These are phyloP conservation scores for Tetrahymena elliotti DNA, from an alignment of 73 alveolate genomes.

Conservation along the genomic window DNA sequence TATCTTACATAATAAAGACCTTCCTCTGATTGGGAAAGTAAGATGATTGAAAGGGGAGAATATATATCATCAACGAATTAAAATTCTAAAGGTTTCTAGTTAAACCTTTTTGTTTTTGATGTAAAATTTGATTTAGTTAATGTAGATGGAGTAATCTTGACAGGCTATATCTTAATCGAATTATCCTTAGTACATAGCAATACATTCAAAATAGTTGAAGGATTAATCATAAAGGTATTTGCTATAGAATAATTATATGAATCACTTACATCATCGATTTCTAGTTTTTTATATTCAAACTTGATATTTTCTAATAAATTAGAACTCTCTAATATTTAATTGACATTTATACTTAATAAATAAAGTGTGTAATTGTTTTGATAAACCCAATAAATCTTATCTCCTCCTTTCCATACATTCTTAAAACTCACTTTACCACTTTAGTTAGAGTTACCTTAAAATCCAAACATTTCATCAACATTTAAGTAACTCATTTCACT, in stretches of 20 bases:
- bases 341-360: not conserved
- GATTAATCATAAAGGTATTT: not conserved
- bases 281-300: not conserved
- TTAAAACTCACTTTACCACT: not conserved
- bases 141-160: not conserved
- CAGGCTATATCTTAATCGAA: not conserved
- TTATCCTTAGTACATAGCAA: not conserved
- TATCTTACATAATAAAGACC: not conserved
- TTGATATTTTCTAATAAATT: not conserved
- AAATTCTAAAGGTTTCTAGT: not conserved
- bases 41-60: not conserved
- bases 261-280: not conserved
- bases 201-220: not conserved
- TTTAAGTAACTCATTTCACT: not conserved
- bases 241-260: not conserved
- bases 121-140: not conserved
- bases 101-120: not conserved
- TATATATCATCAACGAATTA: not conserved
- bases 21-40: not conserved
- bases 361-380: not conserved
- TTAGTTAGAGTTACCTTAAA: not conserved
- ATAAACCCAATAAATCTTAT: not conserved
- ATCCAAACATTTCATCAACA: not conserved
- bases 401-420: not conserved
- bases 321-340: not conserved